Percentiles rank a stretch among this genome's conserved stretches.
phyloP scores from a whole-genome alignment of 2,329 filamentous ascomycete species.

The Calonectria montana region DNA sequence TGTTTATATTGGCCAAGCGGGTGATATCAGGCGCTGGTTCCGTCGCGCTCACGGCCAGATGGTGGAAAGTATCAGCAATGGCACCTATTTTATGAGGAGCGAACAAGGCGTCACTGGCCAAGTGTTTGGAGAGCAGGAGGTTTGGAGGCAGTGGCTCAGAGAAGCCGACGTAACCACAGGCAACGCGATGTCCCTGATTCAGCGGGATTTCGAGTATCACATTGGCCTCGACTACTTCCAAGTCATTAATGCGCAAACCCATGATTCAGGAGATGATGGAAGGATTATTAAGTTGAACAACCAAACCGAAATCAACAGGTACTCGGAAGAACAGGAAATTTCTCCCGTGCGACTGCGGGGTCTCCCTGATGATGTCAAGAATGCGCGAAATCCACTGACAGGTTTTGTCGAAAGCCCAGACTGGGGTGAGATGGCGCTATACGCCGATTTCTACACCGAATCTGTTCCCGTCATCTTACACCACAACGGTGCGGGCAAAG shows the following conservation, averaged over 20 bases:
- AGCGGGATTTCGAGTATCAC: conserved; percentile 37
- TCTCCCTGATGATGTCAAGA: conserved; percentile 34
- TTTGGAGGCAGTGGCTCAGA: conserved; percentile 23
- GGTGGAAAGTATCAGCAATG: background rate
- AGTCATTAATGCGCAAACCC: conserved; percentile 28
- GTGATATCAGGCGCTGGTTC: conserved; percentile 36
- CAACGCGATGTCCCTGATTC: conserved; percentile 13
- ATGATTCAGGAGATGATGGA: conserved; percentile 17
- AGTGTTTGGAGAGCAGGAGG: conserved; percentile 41
- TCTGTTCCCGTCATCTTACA: background rate
- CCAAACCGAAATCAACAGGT: conserved; percentile 23
- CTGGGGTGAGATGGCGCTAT: conserved; percentile 28
- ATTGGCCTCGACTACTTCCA: conserved; percentile 44
- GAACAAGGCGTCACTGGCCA: conserved; percentile 45
- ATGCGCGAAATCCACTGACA: conserved; percentile 22
- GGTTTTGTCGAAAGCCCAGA: background rate
- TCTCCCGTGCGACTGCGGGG: conserved; percentile 31
- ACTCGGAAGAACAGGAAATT: conserved; percentile 30
- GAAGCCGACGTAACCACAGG: background rate
- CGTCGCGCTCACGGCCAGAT: conserved; percentile 34
- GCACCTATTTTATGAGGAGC: conserved; percentile 29
- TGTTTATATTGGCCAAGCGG: conserved; percentile 37
- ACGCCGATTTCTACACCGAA: conserved; percentile 24
- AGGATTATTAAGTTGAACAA: conserved; percentile 27
- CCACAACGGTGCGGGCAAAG: conserved; percentile 18